Base-by-base conservation (phyloP, 2,329 filamentous ascomycete species). In the Aquanectria penicillioides region DNA sequence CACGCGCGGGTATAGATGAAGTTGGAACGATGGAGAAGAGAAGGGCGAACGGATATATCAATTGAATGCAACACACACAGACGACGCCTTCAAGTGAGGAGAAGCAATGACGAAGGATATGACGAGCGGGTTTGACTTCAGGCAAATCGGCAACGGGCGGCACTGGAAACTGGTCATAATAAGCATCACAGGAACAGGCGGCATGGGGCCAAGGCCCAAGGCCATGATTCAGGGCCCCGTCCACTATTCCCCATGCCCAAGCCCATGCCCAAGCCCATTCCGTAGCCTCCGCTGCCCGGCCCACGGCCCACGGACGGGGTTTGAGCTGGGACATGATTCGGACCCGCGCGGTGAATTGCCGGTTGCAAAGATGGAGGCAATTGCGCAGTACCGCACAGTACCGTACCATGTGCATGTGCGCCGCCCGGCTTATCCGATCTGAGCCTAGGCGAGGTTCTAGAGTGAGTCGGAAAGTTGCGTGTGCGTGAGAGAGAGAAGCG, bases 281-380 rank as follows among this genome's bases (percentile, higher is more conserved):
- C 43, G 47, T 41, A 55, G 52, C 52, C 48, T 63, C 66, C 60
- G 58, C 49, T 61, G 49, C 49, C 57, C 58, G 59, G 62, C 43
- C 56, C 57, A 61, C 51, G 59, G 50, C 48, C 26, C 37, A 29
- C 41, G 38, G 37, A n/a, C n/a, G n/a, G n/a, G n/a, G n/a, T n/a
- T n/a, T n/a, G n/a, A n/a, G n/a, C n/a, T n/a, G n/a, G n/a, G n/a
- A 17, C 47, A 52, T 22, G 29, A 31, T 13, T 69, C 65, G 68
- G 48, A 61, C 51, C 65, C 65, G 67, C 67, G 67, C 67, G 67
- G 67, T 58, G 65, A 69, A 69, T 69, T 65, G 50, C 67, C 66
- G 60, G 46, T 56, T 58, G 43, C 44, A n/a, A 17, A 23, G 17
- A 20, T 12, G 12, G 13, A n/a, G 49, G 29, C 25, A 33, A 22